Conservation (phyloP, 176 grass and related monocot genomes). For the Metroxylon sagu region DNA sequence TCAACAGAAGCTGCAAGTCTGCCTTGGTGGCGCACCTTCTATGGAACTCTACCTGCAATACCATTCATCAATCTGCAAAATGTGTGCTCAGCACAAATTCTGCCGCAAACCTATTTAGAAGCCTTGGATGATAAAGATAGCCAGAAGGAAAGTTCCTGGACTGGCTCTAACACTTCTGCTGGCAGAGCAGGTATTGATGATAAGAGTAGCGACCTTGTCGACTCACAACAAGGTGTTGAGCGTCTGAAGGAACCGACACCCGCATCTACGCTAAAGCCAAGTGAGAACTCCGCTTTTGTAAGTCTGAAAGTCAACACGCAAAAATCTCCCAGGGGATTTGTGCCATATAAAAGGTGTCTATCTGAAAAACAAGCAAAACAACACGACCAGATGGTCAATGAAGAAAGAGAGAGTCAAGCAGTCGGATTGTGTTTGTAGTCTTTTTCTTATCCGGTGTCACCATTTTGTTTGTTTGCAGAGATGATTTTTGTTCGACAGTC, state of each 20-base stretch:
- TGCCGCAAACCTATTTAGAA: neutral
- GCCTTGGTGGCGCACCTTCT: conserved; percentile 30
- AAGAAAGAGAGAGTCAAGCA: too few species aligned
- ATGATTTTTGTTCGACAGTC: too few species aligned
- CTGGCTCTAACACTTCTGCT: conserved; percentile 10
- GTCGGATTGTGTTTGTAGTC: too few species aligned
- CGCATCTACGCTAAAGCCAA: conserved; percentile 33
- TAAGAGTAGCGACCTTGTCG: neutral
- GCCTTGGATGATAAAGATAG: conserved; percentile 7
- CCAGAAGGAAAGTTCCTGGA: conserved; percentile 5
- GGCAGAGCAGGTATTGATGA: neutral
- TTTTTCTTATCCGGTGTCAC: too few species aligned
- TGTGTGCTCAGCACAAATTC: neutral
- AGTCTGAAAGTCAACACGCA: conserved; percentile 25
- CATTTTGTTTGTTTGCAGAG: too few species aligned
- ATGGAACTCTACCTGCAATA: conserved; percentile 7
- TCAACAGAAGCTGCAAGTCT: conserved; percentile 14
- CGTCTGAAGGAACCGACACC: neutral
- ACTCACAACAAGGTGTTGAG: neutral
- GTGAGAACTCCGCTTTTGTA: conserved; percentile 40
- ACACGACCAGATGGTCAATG: too few species aligned
- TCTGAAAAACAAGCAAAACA: too few species aligned
- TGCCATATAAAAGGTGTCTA: too few species aligned
- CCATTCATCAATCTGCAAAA: conserved; percentile 5
- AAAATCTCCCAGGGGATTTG: neutral